Evolutionary conservation across 495 filamentous ascomycete genomes (phyloP).

Genomic region (Pyronema omphalodes): DNA sequence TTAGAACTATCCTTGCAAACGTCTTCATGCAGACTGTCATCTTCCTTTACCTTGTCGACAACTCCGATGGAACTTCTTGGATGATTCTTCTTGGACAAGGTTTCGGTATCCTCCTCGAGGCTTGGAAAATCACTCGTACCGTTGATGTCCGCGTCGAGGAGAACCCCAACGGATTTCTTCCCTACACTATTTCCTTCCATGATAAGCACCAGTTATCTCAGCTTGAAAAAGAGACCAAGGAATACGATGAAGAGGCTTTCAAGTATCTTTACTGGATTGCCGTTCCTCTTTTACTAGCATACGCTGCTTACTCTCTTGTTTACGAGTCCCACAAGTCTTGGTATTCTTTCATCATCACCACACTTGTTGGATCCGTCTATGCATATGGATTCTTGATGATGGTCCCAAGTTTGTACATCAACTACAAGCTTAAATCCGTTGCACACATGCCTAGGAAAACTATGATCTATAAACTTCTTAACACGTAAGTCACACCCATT

Average conservation of each 20-base stretch:
- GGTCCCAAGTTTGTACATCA: slow-evolving; percentile 94
- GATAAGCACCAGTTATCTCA: slow-evolving; percentile 93
- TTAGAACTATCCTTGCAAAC: slow-evolving; percentile 89
- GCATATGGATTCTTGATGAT: slow-evolving; percentile 99
- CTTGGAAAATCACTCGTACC: slow-evolving; percentile 97
- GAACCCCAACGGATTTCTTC: slow-evolving; percentile 47
- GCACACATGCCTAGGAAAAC: slow-evolving; percentile 93
- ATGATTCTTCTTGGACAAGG: slow-evolving; percentile 94
- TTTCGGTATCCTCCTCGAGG: slow-evolving; percentile 80
- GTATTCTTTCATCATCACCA: slow-evolving; percentile 83
- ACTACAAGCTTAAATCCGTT: slow-evolving; percentile 89
- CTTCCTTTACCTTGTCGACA: slow-evolving; percentile 96
- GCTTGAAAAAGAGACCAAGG: slow-evolving; percentile 92
- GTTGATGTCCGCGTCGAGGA: slow-evolving; percentile 75
- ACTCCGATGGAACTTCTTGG: slow-evolving; percentile 93
- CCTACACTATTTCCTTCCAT: slow-evolving; percentile 73
- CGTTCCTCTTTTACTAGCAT: slow-evolving; percentile 73
- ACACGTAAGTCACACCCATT: slow-evolving; percentile 45
- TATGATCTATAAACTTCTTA: slow-evolving; percentile 94
- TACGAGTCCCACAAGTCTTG: slow-evolving; percentile 96
- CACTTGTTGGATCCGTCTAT: slow-evolving; percentile 88
- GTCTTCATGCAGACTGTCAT: slow-evolving; percentile 95
- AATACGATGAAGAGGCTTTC: slow-evolving; percentile 95
- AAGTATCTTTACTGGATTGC: slow-evolving; percentile 83
- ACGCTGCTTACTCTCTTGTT: slow-evolving; percentile 72